Percentiles rank a stretch among this genome's conserved stretches.
Evolutionary conservation across 176 grass and related monocot species (phyloP).

Genomic region (Aegilops bicornis): DNA sequence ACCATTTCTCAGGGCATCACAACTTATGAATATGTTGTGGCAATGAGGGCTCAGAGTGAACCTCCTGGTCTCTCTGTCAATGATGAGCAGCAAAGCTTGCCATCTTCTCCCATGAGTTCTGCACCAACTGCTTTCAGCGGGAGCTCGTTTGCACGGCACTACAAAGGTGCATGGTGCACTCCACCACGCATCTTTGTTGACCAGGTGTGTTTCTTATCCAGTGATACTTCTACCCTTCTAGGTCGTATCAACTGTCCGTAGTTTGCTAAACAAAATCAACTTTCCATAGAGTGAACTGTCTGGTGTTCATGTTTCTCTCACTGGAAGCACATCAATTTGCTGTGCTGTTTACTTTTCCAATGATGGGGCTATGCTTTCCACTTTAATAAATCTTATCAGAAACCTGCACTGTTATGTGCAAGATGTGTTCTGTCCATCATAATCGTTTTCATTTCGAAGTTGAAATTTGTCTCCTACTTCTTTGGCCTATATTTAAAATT

Average conservation of each 20-base stretch:
- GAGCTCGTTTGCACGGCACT: constrained; percentile 81
- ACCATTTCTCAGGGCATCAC: constrained; percentile 73
- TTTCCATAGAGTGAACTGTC: constrained; percentile 1
- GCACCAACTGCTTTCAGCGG: constrained; percentile 89
- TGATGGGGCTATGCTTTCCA: constrained; percentile 5
- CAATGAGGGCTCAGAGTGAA: constrained; percentile 95
- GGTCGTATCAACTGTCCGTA: neutral
- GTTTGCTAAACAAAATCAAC: neutral
- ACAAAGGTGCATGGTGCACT: constrained; percentile 98
- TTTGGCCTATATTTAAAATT: constrained; percentile 24
- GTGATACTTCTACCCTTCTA: neutral
- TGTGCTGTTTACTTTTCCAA: neutral
- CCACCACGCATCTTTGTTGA: constrained; percentile 96
- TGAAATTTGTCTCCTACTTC: neutral
- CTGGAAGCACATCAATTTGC: neutral
- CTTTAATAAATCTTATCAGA: constrained; percentile 30
- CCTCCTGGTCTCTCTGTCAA: constrained; percentile 59
- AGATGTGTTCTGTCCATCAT: constrained; percentile 15
- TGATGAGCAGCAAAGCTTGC: constrained; percentile 66
- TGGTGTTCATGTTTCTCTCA: constrained; percentile 7
- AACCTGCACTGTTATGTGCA: neutral
- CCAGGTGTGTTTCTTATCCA: constrained; percentile 41
- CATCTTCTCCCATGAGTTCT: constrained; percentile 92
- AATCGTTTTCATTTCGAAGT: constrained; percentile 9
- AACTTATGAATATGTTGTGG: constrained; percentile 97